Evolutionary conservation across 768 basidiomycete genomes (phyloP).

Genomic region (Tubosaeta sp.): DNA sequence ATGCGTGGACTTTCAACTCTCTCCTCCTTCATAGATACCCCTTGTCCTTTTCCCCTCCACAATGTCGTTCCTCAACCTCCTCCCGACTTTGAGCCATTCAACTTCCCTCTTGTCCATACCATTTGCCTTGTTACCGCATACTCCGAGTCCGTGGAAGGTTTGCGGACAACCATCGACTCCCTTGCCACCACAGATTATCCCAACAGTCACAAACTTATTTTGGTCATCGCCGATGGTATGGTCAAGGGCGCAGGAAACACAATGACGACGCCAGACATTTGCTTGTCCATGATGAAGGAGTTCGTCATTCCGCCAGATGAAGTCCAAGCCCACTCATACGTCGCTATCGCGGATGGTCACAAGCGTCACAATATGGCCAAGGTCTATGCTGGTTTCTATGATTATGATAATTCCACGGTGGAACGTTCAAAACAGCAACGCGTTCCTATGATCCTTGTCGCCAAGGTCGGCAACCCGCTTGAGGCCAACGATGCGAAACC

Average conservation of each 20-base stretch:
- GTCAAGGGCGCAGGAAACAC: slow-evolving; percentile 93
- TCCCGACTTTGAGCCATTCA: slow-evolving; percentile 89
- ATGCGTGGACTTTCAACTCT: slow-evolving; percentile 31
- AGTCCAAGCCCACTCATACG: slow-evolving; percentile 92
- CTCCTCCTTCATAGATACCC: slow-evolving; percentile 58
- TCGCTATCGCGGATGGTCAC: slow-evolving; percentile 99
- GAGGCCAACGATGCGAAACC: slow-evolving; percentile 90
- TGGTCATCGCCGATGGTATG: slow-evolving; percentile 98
- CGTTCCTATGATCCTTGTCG: slow-evolving; percentile 92
- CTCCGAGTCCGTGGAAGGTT: slow-evolving; percentile 93
- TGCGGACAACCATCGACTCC: slow-evolving; percentile 97
- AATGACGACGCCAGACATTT: slow-evolving; percentile 90
- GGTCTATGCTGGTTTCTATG: slow-evolving; percentile 96
- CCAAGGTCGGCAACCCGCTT: slow-evolving; percentile 91
- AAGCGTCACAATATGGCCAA: slow-evolving; percentile 99
- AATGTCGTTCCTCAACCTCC: slow-evolving; percentile 93
- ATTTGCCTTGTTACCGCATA: slow-evolving; percentile 98
- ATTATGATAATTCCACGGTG: slow-evolving; percentile 86
- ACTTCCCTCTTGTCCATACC: slow-evolving; percentile 89
- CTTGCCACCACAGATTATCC: slow-evolving; percentile 98
- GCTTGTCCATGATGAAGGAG: slow-evolving; percentile 96
- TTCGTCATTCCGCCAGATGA: slow-evolving; percentile 75
- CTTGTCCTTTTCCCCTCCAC: slow-evolving; percentile 89
- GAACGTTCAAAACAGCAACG: slow-evolving; percentile 94
- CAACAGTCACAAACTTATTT: slow-evolving; percentile 92